Percentiles rank a stretch among this genome's conserved stretches.
Conservation (phyloP, 768 basidiomycete genomes). For the Trametes villosa region DNA sequence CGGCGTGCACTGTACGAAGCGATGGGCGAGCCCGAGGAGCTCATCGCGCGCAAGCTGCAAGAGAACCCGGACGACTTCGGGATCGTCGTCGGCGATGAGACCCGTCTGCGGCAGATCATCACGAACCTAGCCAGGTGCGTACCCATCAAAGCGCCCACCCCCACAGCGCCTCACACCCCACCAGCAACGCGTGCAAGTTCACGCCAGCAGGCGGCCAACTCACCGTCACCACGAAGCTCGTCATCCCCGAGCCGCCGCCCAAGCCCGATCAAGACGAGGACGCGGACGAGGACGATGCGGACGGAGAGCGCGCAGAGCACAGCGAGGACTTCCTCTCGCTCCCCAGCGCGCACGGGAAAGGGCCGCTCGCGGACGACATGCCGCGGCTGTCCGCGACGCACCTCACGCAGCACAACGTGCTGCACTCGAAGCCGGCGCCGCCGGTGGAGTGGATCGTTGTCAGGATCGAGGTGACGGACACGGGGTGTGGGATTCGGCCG, state of each 20-base stretch:
- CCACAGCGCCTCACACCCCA: not conserved
- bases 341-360: not conserved
- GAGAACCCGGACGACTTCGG: constrained; percentile 60
- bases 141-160: not conserved
- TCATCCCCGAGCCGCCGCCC: constrained; percentile 37
- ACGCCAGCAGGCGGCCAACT: constrained; percentile 72
- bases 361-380: not conserved
- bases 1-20: constrained; percentile 63
- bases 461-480: constrained; percentile 84
- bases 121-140: constrained; percentile 79
- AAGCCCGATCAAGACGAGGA: too few relatives aligned
- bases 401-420: constrained; percentile 56
- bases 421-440: constrained; percentile 42
- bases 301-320: not conserved
- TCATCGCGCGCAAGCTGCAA: constrained; percentile 45
- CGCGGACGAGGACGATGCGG: constrained; percentile 1
- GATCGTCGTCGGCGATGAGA: constrained; percentile 83
- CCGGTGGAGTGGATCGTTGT: constrained; percentile 71
- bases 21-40: constrained; percentile 51
- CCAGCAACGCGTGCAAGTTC: constrained; percentile 80
- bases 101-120: constrained; percentile 77
- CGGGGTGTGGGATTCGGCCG: constrained; percentile 64
- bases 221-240: constrained; percentile 65
- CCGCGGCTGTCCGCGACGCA: constrained; percentile 34
- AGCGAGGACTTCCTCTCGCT: not conserved